Evolutionary conservation across 768 basidiomycete genomes (phyloP).

Genomic region (Macrolepiota dolichaula): DNA sequence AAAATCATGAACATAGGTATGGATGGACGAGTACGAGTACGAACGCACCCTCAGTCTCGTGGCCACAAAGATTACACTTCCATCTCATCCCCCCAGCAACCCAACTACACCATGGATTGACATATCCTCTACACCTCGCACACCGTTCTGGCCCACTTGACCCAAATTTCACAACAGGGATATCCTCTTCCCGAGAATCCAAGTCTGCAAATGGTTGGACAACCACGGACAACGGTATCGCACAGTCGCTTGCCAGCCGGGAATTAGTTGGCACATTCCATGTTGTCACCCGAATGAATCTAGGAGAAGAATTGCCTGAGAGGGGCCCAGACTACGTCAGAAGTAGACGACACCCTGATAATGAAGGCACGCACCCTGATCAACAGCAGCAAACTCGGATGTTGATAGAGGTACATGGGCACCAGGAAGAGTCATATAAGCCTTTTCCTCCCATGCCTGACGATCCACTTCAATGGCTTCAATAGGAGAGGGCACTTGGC

Average conservation of each 20-base stretch:
- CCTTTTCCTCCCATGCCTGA: slow-evolving; percentile 68
- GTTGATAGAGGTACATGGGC: slow-evolving; percentile 78
- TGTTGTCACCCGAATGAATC: slow-evolving; percentile 84
- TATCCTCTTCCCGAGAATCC: slow-evolving; percentile 71
- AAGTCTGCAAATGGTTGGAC: slow-evolving; percentile 89
- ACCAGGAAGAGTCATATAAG: slow-evolving; percentile 56
- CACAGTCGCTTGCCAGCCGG: slow-evolving; percentile 75
- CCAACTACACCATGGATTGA: slow-evolving; percentile 94
- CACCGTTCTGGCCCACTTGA: slow-evolving; percentile 80
- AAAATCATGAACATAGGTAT: background rate
- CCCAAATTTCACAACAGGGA: slow-evolving; percentile 76
- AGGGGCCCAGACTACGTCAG: slow-evolving; percentile 3
- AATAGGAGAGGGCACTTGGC: slow-evolving; percentile 89
- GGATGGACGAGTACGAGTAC: slow-evolving; percentile 6
- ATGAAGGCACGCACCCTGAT: slow-evolving; percentile 60
- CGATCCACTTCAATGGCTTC: slow-evolving; percentile 78
- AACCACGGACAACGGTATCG: slow-evolving; percentile 79
- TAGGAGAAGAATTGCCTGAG: slow-evolving; percentile 84
- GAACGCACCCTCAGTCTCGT: slow-evolving; percentile 77
- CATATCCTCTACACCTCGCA: slow-evolving; percentile 78
- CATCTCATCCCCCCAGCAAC: slow-evolving; percentile 78
- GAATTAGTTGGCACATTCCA: slow-evolving; percentile 84
- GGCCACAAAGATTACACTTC: slow-evolving; percentile 88
- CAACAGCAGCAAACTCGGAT: slow-evolving; percentile 84
- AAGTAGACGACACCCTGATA: background rate